Percentiles rank a stretch among this genome's conserved stretches.
These are phyloP conservation scores for Amauroascus niger DNA, from an alignment of 2,329 filamentous ascomycete genomes.

Conservation along the genomic window DNA sequence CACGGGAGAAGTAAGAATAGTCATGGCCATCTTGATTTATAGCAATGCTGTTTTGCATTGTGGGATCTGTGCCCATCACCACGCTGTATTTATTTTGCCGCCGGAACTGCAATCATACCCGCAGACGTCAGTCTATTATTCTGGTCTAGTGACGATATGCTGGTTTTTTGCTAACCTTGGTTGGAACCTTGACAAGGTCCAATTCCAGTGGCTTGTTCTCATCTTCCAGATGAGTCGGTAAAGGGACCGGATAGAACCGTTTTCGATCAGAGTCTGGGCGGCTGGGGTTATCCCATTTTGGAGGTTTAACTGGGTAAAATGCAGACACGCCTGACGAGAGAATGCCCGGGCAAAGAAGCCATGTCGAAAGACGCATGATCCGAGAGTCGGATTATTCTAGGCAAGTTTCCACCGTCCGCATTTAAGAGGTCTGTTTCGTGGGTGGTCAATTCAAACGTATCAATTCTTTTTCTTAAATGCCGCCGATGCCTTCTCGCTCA, in stretches of 20 bases:
- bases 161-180: conserved; percentile 15
- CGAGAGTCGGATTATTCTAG: conserved; percentile 10
- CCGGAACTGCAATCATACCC: conserved; percentile 22
- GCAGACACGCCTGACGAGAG: conserved; percentile 32
- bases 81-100: conserved; percentile 44
- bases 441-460: background rate
- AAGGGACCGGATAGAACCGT: conserved; percentile 12
- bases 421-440: background rate
- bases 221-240: conserved; percentile 16
- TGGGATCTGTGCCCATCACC: conserved; percentile 32
- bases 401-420: background rate
- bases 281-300: background rate
- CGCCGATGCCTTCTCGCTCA: background rate
- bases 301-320: conserved; percentile 35
- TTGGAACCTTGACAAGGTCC: conserved; percentile 31
- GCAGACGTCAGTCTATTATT: background rate
- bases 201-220: conserved; percentile 25
- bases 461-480: background rate
- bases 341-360: conserved; percentile 25
- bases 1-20: conserved; percentile 45
- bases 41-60: conserved; percentile 39
- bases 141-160: background rate
- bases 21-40: conserved; percentile 47
- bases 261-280: conserved; percentile 18
- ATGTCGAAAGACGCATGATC: conserved; percentile 34